Percentiles rank a stretch among this genome's conserved stretches.
Conservation (phyloP, 2,329 filamentous ascomycete species). For the Ilyonectria robusta region DNA sequence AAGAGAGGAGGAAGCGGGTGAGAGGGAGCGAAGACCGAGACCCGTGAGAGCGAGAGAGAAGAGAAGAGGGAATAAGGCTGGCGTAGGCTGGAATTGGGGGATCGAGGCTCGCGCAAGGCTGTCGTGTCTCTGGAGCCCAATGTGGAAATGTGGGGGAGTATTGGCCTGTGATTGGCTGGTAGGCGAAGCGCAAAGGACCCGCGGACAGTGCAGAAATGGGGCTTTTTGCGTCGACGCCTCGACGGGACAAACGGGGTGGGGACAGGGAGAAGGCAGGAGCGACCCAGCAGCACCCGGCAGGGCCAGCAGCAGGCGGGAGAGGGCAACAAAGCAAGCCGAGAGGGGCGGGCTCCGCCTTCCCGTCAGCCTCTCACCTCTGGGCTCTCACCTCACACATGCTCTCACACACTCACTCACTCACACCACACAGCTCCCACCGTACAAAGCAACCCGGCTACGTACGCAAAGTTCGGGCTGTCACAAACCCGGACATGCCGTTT, state of each 20-base stretch:
- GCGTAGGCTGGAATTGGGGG: conserved; percentile 46
- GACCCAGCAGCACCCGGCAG: conserved; percentile 20
- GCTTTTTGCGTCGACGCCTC: conserved; percentile 27
- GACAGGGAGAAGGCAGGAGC: conserved; percentile 22
- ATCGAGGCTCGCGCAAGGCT: conserved; percentile 47
- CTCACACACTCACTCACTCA: conserved; percentile 15
- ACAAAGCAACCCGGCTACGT: background rate
- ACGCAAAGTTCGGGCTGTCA: conserved; percentile 11
- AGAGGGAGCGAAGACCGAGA: conserved; percentile 20
- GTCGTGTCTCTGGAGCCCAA: conserved; percentile 39
- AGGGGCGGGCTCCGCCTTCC: conserved; percentile 44
- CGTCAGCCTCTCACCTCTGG: conserved; percentile 41
- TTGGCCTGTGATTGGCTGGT: conserved; percentile 44
- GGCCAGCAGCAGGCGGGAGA: conserved; percentile 30
- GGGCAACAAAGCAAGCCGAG: conserved; percentile 28
- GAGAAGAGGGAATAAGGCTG: conserved; percentile 49
- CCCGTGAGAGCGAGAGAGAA: conserved; percentile 27
- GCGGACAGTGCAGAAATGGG: conserved; percentile 30
- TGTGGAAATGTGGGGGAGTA: conserved; percentile 38
- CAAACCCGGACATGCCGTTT: conserved; percentile 14
- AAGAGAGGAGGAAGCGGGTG: conserved; percentile 30
- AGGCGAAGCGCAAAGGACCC: conserved; percentile 40
- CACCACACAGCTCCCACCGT: background rate
- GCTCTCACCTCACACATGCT: conserved; percentile 28
- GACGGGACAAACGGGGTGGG: conserved; percentile 26